These are phyloP conservation scores for Aspergillus texensis DNA, from an alignment of 2,329 filamentous ascomycete genomes.

Conservation along the genomic window DNA sequence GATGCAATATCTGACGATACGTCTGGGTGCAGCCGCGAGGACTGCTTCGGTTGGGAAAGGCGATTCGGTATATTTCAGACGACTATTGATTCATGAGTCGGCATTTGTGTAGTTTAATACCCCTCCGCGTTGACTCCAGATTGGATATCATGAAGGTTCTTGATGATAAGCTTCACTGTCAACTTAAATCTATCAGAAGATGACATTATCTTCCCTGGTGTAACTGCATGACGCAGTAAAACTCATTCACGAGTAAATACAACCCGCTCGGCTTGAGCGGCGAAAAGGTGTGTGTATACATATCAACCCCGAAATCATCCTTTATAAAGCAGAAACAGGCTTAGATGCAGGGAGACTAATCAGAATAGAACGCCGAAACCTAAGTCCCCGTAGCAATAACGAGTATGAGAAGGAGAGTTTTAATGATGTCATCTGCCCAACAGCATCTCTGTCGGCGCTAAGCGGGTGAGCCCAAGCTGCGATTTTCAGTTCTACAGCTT, in stretches of 20 bases:
- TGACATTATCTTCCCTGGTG: not conserved
- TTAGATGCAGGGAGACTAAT: not conserved
- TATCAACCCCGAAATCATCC: constrained; percentile 1
- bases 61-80: constrained; percentile 68
- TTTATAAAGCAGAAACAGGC: not conserved
- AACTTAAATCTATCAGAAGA: not conserved
- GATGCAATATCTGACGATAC: constrained; percentile 19
- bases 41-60: constrained; percentile 60
- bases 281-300: not conserved
- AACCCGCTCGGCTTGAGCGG: not conserved
- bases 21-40: constrained; percentile 43
- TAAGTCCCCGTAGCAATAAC: not conserved
- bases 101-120: constrained; percentile 4
- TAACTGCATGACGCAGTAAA: not conserved
- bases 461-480: not conserved
- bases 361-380: constrained; percentile 1
- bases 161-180: not conserved
- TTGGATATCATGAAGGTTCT: not conserved
- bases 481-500: not conserved
- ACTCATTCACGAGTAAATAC: not conserved
- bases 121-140: not conserved
- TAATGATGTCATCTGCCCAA: not conserved
- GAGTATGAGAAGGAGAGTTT: not conserved
- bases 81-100: constrained; percentile 48
- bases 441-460: not conserved